A percentile compares a stretch with the other conserved stretches of the same genome.
phyloP scores from a whole-genome alignment of 2,329 filamentous ascomycete species.

The Cytospora paraplurivora region DNA sequence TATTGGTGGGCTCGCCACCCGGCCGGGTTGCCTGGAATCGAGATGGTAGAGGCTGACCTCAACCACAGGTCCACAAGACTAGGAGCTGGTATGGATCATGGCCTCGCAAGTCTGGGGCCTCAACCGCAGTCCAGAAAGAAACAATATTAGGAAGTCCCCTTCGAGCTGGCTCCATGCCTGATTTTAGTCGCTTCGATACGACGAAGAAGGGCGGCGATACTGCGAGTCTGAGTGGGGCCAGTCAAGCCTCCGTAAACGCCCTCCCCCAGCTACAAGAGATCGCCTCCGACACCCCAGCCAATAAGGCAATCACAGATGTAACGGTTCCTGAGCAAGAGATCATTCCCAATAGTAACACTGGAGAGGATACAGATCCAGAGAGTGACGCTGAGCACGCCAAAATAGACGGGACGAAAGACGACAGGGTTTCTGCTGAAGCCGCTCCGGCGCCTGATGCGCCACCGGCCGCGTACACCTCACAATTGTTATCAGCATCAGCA shows the following conservation, averaged over 20 bases:
- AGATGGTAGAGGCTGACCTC: conserved; percentile 10
- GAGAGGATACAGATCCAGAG: background rate
- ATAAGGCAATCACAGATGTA: conserved; percentile 4
- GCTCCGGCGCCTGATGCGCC: conserved; percentile 9
- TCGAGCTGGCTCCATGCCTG: conserved; percentile 47
- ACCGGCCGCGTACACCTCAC: conserved; percentile 14
- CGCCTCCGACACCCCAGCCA: conserved; percentile 15
- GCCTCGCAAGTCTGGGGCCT: conserved; percentile 61
- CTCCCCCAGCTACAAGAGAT: conserved; percentile 38
- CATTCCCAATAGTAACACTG: background rate
- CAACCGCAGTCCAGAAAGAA: conserved; percentile 62
- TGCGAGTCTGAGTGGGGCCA: conserved; percentile 37
- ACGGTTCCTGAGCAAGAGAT: background rate
- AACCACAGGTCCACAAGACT: conserved; percentile 50
- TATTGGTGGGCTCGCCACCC: background rate
- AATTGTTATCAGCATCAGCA: conserved; percentile 40
- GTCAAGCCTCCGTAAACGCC: conserved; percentile 36
- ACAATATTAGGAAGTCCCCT: conserved; percentile 61
- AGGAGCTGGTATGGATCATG: conserved; percentile 67
- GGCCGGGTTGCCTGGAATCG: background rate
- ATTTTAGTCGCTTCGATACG: conserved; percentile 55
- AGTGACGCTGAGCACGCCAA: background rate
- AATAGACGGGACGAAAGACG: background rate
- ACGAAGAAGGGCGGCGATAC: conserved; percentile 41
- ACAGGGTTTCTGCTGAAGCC: background rate